Evolutionary conservation across 2,329 filamentous ascomycete genomes (phyloP), one percentile per base, ranked within the genome.

Genomic region (Pseudogymnoascus sp.): DNA sequence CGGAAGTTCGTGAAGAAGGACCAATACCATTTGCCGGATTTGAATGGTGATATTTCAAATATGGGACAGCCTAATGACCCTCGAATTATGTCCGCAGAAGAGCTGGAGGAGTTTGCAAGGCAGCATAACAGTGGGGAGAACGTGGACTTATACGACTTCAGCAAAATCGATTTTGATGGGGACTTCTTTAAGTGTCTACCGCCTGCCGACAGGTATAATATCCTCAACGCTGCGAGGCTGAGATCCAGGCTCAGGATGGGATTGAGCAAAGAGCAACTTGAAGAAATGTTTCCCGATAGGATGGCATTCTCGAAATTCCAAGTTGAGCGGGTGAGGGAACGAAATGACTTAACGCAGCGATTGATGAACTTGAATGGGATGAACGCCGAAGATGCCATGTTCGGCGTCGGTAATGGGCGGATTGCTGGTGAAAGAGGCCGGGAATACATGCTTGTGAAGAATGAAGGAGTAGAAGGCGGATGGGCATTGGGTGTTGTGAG

Each of bases 251-350:
- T 99, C 70, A 85, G 94, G 72, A 96, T 99, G 93, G 94, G 94
- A 0, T 84, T 96, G 69, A 96, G 91, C 62, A 97, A 97, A 75
- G 93, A 99, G 67, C 94, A 99, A 75, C 77, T 99, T 12, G 92
- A 97, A 68, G 84, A 82, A 52, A 99, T 99, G 94, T 99, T 99
- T 72, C 93, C 94, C 0, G 89, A 99, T 73, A 86, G 94, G 25
- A 97, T 99, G 92, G 94, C 89, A 0, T 99, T 99, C 72, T 97
- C 92, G 1, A 88, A 83, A 65, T 99, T 99, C 71, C 94, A 99
- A 75, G 96, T 99, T 63, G 94, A 97, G 72, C 82, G 94, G 63
- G 95, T 97, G 9, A 85, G 83, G 67, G 93, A 99, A 76, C 83
- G 95, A 59, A 99, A 99, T 70, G 90, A 96, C 66, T 81, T 99